A percentile compares a stretch with the other conserved stretches of the same genome.
Conservation (phyloP, 306 rosid genomes). For the Pueraria montana region DNA sequence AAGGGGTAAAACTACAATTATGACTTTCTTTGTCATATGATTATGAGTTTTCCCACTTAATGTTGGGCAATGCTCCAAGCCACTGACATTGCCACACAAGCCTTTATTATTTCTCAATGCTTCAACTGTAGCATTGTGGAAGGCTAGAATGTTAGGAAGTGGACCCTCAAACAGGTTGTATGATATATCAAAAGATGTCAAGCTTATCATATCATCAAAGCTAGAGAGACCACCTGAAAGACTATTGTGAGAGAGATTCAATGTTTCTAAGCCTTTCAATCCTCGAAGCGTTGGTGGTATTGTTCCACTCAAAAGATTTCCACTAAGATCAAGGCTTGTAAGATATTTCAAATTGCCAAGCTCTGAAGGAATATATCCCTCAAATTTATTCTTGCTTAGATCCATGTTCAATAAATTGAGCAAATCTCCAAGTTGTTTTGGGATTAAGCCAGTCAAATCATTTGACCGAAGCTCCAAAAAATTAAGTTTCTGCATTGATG, state of each 20-base stretch:
- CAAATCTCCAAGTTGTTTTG: conserved; percentile 22
- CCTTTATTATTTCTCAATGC: neutral
- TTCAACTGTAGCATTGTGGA: neutral
- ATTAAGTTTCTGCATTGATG: neutral
- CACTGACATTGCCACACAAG: conserved; percentile 19
- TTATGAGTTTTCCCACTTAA: neutral
- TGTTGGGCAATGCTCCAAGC: conserved; percentile 7
- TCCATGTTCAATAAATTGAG: neutral
- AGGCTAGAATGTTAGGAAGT: neutral
- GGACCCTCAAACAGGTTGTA: neutral
- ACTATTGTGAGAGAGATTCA: conserved; percentile 45
- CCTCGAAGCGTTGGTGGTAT: conserved; percentile 30
- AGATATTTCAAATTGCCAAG: conserved; percentile 4
- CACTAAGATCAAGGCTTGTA: neutral
- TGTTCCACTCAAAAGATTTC: neutral
- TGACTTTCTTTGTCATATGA: neutral
- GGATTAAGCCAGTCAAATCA: conserved; percentile 16
- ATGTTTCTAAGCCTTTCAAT: conserved; percentile 22
- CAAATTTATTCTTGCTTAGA: conserved; percentile 29
- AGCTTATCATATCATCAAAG: neutral
- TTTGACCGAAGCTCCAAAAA: conserved; percentile 7
- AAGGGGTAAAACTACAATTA: neutral
- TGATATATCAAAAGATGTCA: neutral
- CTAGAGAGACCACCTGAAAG: neutral
- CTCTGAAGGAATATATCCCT: conserved; percentile 14